These are phyloP conservation scores for Chaetomium olivaceum DNA, from an alignment of 2,329 filamentous ascomycete species.

Conservation along the genomic window DNA sequence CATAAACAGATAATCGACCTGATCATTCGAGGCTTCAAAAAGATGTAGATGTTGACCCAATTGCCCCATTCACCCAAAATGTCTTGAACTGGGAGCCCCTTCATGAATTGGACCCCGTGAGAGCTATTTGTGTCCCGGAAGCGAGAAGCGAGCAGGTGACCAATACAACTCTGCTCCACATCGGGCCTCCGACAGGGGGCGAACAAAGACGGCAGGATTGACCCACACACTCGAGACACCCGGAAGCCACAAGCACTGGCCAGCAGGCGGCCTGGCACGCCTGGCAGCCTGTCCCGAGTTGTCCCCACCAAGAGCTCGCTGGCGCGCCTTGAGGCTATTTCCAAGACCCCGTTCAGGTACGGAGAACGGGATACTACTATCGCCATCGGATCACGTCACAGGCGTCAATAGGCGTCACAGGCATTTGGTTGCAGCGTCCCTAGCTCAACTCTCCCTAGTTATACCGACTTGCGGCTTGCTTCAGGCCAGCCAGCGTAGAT, in stretches of 20 bases:
- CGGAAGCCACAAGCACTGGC: not conserved
- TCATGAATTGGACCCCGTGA: not conserved
- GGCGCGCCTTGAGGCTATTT: slow-evolving; percentile 8
- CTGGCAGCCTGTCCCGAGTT: not conserved
- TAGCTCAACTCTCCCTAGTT: too few relatives aligned
- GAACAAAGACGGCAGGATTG: slow-evolving; percentile 11
- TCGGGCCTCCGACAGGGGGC: slow-evolving; percentile 15
- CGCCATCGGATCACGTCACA: slow-evolving; percentile 7
- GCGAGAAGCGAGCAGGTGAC: slow-evolving; percentile 21
- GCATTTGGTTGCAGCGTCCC: not conserved
- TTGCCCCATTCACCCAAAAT: not conserved
- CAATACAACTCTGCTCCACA: slow-evolving; percentile 20
- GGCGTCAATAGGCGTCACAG: not conserved
- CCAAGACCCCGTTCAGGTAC: slow-evolving; percentile 1
- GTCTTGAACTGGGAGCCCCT: not conserved
- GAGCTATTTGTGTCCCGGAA: slow-evolving; percentile 8
- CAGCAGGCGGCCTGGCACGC: not conserved
- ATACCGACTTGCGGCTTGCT: not conserved
- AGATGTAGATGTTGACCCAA: not conserved
- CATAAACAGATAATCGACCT: not conserved
- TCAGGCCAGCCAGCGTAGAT: not conserved
- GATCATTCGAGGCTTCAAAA: not conserved
- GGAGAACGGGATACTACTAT: not conserved
- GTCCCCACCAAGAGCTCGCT: slow-evolving; percentile 7
- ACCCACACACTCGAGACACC: slow-evolving; percentile 12